Conservation (phyloP, 73 alveolate genomes). For the Paramecium biaurelia region DNA sequence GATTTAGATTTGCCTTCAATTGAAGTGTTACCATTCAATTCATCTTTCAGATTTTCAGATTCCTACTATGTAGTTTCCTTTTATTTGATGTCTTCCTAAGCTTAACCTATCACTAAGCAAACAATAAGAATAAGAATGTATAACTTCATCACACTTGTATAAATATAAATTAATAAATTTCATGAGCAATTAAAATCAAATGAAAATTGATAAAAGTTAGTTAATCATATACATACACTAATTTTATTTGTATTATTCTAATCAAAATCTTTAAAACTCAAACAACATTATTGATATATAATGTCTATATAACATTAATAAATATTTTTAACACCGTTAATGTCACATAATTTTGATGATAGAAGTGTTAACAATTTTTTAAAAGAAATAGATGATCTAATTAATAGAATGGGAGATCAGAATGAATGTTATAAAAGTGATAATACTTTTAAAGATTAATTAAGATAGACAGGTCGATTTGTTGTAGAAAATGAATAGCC, state of each 20-base stretch:
- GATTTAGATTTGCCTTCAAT: neutral
- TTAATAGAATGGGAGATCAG: conserved; percentile 3
- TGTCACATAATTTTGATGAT: conserved; percentile 6
- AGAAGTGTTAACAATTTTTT: neutral
- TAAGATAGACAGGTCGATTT: conserved; percentile 29
- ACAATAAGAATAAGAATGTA: neutral
- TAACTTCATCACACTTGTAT: conserved; percentile 26
- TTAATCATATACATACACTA: neutral
- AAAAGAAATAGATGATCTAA: conserved; percentile 16
- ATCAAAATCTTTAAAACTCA: neutral
- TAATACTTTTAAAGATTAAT: neutral
- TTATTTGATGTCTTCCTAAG: neutral
- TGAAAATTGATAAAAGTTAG: neutral
- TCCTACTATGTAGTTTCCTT: neutral
- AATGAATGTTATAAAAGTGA: neutral
- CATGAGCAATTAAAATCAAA: neutral
- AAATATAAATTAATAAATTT: neutral
- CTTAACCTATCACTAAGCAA: neutral
- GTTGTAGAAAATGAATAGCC: neutral
- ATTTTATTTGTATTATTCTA: neutral
- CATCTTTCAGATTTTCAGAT: neutral
- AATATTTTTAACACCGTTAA: neutral
- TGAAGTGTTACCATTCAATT: neutral
- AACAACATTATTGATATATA: neutral
- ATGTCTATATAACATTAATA: neutral